These are phyloP conservation scores for Gamarada debralockiae DNA, from an alignment of 495 filamentous ascomycete genomes.

Conservation along the genomic window DNA sequence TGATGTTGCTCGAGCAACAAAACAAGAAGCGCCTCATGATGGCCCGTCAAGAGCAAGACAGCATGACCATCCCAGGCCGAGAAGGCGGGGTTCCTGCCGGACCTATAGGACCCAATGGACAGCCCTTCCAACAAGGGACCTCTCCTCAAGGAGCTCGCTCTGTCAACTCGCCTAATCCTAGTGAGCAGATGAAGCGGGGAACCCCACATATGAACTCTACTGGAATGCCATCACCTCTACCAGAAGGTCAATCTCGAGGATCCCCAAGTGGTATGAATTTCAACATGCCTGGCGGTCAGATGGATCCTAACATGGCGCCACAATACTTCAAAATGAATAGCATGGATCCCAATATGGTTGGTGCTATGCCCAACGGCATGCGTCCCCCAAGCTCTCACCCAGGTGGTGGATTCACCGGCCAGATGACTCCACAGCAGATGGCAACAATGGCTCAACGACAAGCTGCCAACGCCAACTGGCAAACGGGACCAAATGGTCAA, in stretches of 20 bases:
- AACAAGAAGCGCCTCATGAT: constrained; percentile 97
- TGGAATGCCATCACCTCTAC: constrained; percentile 78
- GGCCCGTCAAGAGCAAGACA: constrained; percentile 95
- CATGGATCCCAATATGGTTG: constrained; percentile 55
- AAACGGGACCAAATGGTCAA: constrained; percentile 49
- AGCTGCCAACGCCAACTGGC: constrained; percentile 31
- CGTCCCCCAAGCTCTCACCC: constrained; percentile 86
- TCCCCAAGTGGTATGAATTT: constrained; percentile 70
- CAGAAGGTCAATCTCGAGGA: constrained; percentile 73
- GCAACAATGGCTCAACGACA: constrained; percentile 34
- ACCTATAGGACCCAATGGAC: constrained; percentile 44
- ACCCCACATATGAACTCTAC: constrained; percentile 82
- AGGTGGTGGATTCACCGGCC: constrained; percentile 52
- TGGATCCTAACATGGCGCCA: constrained; percentile 61
- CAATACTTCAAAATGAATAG: constrained; percentile 51
- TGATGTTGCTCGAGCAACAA: constrained; percentile 98
- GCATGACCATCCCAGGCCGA: constrained; percentile 47
- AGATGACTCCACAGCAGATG: constrained; percentile 59
- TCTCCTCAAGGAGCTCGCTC: constrained; percentile 79
- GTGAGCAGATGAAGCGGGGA: constrained; percentile 82
- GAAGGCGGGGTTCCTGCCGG: constrained; percentile 50
- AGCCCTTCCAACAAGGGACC: constrained; percentile 55
- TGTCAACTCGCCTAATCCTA: constrained; percentile 84
- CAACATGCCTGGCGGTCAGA: constrained; percentile 64
- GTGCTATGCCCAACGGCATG: constrained; percentile 68